Conservation (phyloP, 305 asterid species). For the Salvia sclarea region DNA sequence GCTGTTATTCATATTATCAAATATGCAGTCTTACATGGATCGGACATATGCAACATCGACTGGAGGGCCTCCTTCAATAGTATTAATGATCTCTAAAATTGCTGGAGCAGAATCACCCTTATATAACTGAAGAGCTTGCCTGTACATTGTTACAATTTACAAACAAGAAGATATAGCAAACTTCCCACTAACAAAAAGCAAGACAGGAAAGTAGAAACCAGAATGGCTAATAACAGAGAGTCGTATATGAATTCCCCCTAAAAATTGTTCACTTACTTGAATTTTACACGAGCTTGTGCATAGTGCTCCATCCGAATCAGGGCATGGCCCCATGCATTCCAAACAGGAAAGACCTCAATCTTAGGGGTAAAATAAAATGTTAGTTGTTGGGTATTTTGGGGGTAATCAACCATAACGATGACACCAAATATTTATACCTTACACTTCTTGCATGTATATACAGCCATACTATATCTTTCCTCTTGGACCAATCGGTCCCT, state of each 20-base stretch:
- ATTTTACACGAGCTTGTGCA: constrained; percentile 97
- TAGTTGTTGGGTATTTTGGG: constrained; percentile 21
- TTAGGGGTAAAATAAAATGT: constrained; percentile 39
- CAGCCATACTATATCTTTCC: constrained; percentile 98
- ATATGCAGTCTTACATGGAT: constrained; percentile 80
- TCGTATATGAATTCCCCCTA: constrained; percentile 14
- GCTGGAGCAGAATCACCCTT: constrained; percentile 82
- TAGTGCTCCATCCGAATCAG: constrained; percentile 93
- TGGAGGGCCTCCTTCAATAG: constrained; percentile 96
- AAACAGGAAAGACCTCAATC: constrained; percentile 94
- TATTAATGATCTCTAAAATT: constrained; percentile 82
- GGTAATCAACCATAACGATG: constrained; percentile 19
- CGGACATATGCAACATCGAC: constrained; percentile 95
- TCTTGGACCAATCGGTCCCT: constrained; percentile 89
- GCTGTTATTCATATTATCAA: constrained; percentile 2
- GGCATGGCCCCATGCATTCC: constrained; percentile 99
- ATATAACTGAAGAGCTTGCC: constrained; percentile 95
- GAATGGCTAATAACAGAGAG: constrained; percentile 16
- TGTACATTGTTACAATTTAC: constrained; percentile 41
- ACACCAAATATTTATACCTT: constrained; percentile 52
- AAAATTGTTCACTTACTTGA: constrained; percentile 59
- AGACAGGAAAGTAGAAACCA: constrained; percentile 23
- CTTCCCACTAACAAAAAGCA: constrained; percentile 20
- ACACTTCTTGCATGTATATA: constrained; percentile 96
- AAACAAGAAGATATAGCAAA: constrained; percentile 31